A percentile compares a stretch with the other conserved stretches of the same genome.
phyloP scores from a whole-genome alignment of 83 land plant genomes.

The Diphasiastrum complanatum region DNA sequence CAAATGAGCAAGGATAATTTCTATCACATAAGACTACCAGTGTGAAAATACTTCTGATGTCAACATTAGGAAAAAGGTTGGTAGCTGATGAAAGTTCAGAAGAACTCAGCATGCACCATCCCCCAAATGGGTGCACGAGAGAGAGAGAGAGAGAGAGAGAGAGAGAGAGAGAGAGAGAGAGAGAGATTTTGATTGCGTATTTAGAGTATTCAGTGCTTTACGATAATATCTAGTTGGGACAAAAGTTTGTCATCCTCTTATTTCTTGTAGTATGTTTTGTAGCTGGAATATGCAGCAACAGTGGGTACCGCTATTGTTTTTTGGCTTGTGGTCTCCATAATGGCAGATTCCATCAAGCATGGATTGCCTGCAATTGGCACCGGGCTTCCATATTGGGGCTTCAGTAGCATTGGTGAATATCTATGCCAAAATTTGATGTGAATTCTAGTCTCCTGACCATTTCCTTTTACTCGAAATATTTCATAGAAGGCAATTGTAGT shows the following conservation, averaged over 20 bases:
- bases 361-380: slow-evolving; percentile 23
- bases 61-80: not conserved
- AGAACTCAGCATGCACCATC: not conserved
- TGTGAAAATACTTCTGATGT: not conserved
- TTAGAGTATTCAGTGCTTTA: no score
- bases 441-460: no score
- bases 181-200: not conserved
- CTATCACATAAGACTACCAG: not conserved
- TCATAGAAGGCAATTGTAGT: no score
- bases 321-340: slow-evolving; percentile 25
- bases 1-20: no score
- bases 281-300: slow-evolving; percentile 32
- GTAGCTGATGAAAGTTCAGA: not conserved
- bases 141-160: slow-evolving; percentile 10
- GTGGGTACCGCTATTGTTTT: slow-evolving; percentile 28
- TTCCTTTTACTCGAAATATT: no score
- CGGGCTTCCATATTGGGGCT: slow-evolving; percentile 22
- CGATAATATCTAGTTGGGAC: no score
- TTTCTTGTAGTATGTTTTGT: not conserved
- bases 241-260: no score
- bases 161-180: slow-evolving; percentile 1
- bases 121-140: not conserved
- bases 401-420: slow-evolving; percentile 20
- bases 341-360: slow-evolving; percentile 19
- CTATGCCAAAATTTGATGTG: no score